Evolutionary conservation across 371 early-diverging fungal genomes (phyloP).

Genomic region (Haplosporangium sp.): DNA sequence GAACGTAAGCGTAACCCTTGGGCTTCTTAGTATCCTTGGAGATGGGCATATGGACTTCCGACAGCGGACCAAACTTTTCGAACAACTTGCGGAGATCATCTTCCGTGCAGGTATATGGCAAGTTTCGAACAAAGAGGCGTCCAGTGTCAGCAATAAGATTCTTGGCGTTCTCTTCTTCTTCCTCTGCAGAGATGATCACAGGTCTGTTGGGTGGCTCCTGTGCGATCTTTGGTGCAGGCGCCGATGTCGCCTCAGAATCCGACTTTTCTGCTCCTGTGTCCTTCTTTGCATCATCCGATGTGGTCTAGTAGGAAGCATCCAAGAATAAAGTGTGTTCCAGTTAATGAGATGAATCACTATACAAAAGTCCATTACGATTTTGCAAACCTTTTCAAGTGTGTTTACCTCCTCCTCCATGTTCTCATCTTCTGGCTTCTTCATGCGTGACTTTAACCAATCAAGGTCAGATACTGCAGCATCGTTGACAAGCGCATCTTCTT

Average conservation of each 20-base stretch:
- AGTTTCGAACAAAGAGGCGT: conserved; percentile 92
- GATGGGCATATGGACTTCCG: conserved; percentile 95
- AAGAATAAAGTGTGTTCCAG: background rate
- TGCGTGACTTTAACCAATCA: conserved; percentile 75
- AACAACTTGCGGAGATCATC: conserved; percentile 86
- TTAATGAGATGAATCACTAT: background rate
- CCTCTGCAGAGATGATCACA: conserved; percentile 46
- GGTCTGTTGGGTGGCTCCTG: conserved; percentile 53
- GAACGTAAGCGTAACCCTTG: conserved; percentile 93
- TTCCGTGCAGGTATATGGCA: conserved; percentile 90
- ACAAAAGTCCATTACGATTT: too few relatives aligned
- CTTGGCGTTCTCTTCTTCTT: conserved; percentile 54
- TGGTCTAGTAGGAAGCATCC: conserved; percentile 1
- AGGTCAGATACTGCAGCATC: conserved; percentile 66
- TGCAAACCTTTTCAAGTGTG: too few relatives aligned
- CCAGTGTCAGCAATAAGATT: conserved; percentile 93
- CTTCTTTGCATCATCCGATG: conserved; percentile 18
- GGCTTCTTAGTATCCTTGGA: conserved; percentile 90
- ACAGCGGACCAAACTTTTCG: conserved; percentile 87
- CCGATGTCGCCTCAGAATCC: conserved; percentile 19
- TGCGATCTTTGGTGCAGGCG: conserved; percentile 31
- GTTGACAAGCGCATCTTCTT: conserved; percentile 44
- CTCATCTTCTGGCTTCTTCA: conserved; percentile 59
- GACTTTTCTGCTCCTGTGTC: conserved; percentile 36
- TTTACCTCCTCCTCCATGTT: conserved; percentile 23